Conservation (phyloP, 352 stramenopile species). For the Thraustochytrium striatum region DNA sequence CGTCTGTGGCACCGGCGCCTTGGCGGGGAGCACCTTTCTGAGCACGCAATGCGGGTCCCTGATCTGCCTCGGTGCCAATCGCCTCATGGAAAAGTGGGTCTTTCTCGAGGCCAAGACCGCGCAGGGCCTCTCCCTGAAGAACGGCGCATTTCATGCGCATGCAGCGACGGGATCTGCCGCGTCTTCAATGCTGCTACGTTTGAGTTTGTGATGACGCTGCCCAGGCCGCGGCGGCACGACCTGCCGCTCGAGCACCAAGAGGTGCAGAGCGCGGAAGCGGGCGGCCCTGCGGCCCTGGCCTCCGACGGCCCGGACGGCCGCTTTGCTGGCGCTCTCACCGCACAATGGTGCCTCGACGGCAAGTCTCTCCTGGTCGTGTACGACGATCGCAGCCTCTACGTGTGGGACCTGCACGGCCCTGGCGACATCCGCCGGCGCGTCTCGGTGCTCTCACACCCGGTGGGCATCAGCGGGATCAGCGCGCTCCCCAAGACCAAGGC, state of each 20-base stretch:
- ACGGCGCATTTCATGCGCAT: slow-evolving; percentile 24
- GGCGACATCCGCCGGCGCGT: slow-evolving; percentile 51
- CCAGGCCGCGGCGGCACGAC: neutral
- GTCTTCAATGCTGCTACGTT: slow-evolving; percentile 45
- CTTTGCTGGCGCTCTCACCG: neutral
- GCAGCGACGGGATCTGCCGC: slow-evolving; percentile 44
- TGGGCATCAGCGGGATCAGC: neutral
- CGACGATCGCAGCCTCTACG: slow-evolving; percentile 70
- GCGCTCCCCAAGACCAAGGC: neutral
- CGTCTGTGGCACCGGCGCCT: neutral
- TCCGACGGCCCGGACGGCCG: neutral
- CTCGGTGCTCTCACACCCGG: neutral
- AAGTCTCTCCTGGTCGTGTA: slow-evolving; percentile 55
- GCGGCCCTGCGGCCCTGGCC: neutral
- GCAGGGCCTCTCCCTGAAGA: slow-evolving; percentile 13
- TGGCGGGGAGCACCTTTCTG: slow-evolving; percentile 23
- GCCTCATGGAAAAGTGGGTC: slow-evolving; percentile 53
- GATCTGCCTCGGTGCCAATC: slow-evolving; percentile 34
- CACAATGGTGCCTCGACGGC: neutral
- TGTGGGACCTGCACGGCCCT: slow-evolving; percentile 66
- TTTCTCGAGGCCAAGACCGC: slow-evolving; percentile 22
- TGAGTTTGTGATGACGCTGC: slow-evolving; percentile 45
- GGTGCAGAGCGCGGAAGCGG: neutral
- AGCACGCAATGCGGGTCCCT: slow-evolving; percentile 45
- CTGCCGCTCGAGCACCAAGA: neutral